phyloP scores from a whole-genome alignment of 129 eudicot genomes.

The Mikania micrantha region DNA sequence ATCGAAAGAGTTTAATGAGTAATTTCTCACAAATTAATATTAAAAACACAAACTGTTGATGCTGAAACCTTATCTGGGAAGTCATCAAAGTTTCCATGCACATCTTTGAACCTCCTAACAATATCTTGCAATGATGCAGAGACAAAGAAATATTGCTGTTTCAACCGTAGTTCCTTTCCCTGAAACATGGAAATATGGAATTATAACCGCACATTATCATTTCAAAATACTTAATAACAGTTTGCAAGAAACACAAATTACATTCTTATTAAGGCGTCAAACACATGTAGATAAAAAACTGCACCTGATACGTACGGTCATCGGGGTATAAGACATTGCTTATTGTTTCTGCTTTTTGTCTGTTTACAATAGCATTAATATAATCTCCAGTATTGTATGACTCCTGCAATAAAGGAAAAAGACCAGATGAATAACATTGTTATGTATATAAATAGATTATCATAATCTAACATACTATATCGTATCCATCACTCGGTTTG shows the following conservation, averaged over 20 bases:
- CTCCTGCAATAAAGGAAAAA: slow-evolving; percentile 30
- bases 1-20: background rate
- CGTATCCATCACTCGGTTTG: slow-evolving; percentile 49
- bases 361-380: slow-evolving; percentile 49
- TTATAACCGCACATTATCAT: background rate
- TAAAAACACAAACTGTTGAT: background rate
- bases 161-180: slow-evolving; percentile 56
- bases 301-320: slow-evolving; percentile 60
- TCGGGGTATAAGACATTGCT: slow-evolving; percentile 60
- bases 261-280: background rate
- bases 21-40: background rate
- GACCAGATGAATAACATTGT: background rate
- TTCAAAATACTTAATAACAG: background rate
- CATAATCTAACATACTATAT: slow-evolving; percentile 32
- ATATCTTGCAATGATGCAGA: slow-evolving; percentile 58
- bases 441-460: background rate
- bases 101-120: slow-evolving; percentile 51
- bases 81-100: slow-evolving; percentile 39
- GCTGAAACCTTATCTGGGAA: slow-evolving; percentile 43
- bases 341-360: slow-evolving; percentile 58
- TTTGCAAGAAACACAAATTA: background rate
- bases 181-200: slow-evolving; percentile 9
- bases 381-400: slow-evolving; percentile 62
- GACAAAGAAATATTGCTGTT: slow-evolving; percentile 60
- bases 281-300: background rate